Evolutionary conservation across 2,329 filamentous ascomycete genomes (phyloP).

Genomic region (Aspergillus terreus): DNA sequence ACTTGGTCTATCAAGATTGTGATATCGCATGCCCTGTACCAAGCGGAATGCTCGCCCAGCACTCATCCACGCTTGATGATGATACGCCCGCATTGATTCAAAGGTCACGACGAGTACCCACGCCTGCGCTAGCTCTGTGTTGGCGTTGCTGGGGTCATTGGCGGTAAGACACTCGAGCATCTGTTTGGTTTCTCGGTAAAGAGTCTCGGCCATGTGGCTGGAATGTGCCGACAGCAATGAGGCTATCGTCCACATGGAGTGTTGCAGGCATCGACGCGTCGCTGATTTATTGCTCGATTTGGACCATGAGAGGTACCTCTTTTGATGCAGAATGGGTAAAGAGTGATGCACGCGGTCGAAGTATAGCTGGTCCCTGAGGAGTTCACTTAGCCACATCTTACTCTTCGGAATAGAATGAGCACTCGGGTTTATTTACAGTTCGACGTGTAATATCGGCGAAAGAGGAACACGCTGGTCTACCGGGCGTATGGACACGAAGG

Average conservation of each 20-base stretch:
- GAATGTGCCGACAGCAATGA: constrained; percentile 5
- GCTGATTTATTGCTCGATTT: not conserved
- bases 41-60: constrained; percentile 32
- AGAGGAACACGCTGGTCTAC: not conserved
- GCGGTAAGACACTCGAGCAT: constrained; percentile 9
- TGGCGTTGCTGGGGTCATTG: not conserved
- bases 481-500: not conserved
- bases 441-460: not conserved
- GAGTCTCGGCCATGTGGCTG: not conserved
- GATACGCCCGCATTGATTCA: constrained; percentile 20
- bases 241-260: constrained; percentile 9
- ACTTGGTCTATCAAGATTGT: constrained; percentile 26
- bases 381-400: not conserved
- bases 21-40: constrained; percentile 29
- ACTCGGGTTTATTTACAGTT: not conserved
- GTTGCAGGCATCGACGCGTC: constrained; percentile 1
- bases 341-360: constrained; percentile 11
- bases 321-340: constrained; percentile 7
- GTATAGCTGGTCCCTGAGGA: constrained; percentile 11
- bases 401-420: not conserved
- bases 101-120: constrained; percentile 14
- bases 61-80: constrained; percentile 32
- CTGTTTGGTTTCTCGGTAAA: constrained; percentile 5
- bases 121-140: constrained; percentile 11
- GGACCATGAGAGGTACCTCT: constrained; percentile 2